phyloP scores from a whole-genome alignment of 108 stramenopile species.

The Skeletonema tropicum region DNA sequence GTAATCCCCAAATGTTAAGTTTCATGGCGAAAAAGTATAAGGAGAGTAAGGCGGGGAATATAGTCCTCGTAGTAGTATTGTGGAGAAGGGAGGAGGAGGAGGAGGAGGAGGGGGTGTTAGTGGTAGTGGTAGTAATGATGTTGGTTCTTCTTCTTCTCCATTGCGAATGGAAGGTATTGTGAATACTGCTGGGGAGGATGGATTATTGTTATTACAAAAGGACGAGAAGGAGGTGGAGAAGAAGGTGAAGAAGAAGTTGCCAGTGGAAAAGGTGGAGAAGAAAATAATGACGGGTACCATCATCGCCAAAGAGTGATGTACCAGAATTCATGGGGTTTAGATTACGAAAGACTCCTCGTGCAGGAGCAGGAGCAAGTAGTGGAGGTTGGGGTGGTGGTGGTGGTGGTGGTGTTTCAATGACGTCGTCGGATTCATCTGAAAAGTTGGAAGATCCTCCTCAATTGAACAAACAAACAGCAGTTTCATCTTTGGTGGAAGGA shows the following conservation, averaged over 20 bases:
- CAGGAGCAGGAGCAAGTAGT: not conserved
- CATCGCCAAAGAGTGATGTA: not conserved
- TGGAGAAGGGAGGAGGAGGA: too few species aligned
- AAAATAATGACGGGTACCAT: not conserved
- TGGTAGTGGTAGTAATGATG: not conserved
- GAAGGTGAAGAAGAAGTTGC: not conserved
- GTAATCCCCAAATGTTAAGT: slow-evolving; percentile 7
- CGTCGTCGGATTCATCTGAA: not conserved
- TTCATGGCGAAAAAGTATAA: slow-evolving; percentile 7
- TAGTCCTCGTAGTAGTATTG: not conserved
- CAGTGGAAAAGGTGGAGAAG: not conserved
- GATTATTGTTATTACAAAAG: not conserved
- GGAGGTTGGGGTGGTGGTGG: not conserved
- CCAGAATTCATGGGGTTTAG: not conserved
- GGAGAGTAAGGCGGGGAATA: not conserved
- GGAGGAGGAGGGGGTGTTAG: not conserved
- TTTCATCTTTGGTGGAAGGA: not conserved
- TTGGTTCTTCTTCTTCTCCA: not conserved
- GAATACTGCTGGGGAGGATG: not conserved
- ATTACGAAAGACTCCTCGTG: not conserved
- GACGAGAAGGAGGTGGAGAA: not conserved
- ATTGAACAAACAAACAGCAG: not conserved
- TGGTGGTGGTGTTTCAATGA: not conserved
- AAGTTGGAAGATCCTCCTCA: not conserved
- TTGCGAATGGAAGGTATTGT: not conserved